phyloP scores from a whole-genome alignment of 2,329 filamentous ascomycete species.

The Colletotrichum spinosum region DNA sequence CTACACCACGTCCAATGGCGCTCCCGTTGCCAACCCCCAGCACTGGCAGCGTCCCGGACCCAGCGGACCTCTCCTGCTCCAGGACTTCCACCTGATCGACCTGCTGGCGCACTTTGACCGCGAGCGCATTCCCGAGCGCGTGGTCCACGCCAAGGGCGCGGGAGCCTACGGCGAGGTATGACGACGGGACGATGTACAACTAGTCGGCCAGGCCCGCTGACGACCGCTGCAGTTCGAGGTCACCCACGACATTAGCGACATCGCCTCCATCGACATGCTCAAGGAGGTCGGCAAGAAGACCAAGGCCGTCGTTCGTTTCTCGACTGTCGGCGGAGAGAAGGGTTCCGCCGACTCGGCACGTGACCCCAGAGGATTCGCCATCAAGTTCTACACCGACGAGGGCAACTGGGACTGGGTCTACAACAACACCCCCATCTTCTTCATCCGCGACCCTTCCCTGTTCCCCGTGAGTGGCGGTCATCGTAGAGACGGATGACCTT shows the following conservation, averaged over 20 bases:
- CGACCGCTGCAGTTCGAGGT: conserved; percentile 54
- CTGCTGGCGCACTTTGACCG: conserved; percentile 67
- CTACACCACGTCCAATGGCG: conserved; percentile 71
- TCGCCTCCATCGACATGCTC: conserved; percentile 65
- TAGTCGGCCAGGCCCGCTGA: not conserved
- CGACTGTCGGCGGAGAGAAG: conserved; percentile 80
- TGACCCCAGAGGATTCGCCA: conserved; percentile 77
- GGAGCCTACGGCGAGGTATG: conserved; percentile 62
- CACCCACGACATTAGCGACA: conserved; percentile 61
- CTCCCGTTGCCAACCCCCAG: conserved; percentile 63
- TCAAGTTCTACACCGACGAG: conserved; percentile 79
- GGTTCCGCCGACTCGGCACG: conserved; percentile 78
- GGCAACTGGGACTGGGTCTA: conserved; percentile 80
- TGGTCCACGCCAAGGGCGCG: conserved; percentile 69
- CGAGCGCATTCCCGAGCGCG: conserved; percentile 62
- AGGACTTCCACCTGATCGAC: conserved; percentile 75
- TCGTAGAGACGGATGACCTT: not conserved
- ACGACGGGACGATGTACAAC: too few relatives aligned
- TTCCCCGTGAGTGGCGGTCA: conserved; percentile 62
- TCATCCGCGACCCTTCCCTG: conserved; percentile 79
- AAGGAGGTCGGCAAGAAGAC: conserved; percentile 76
- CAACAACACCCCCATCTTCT: conserved; percentile 84
- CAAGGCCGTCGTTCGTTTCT: conserved; percentile 75
- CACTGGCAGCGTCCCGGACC: conserved; percentile 63
- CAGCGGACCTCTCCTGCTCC: conserved; percentile 70